Evolutionary conservation across 2,329 filamentous ascomycete genomes (phyloP), one percentile per base, ranked within the genome.

Genomic region (Neospermospora avenae): DNA sequence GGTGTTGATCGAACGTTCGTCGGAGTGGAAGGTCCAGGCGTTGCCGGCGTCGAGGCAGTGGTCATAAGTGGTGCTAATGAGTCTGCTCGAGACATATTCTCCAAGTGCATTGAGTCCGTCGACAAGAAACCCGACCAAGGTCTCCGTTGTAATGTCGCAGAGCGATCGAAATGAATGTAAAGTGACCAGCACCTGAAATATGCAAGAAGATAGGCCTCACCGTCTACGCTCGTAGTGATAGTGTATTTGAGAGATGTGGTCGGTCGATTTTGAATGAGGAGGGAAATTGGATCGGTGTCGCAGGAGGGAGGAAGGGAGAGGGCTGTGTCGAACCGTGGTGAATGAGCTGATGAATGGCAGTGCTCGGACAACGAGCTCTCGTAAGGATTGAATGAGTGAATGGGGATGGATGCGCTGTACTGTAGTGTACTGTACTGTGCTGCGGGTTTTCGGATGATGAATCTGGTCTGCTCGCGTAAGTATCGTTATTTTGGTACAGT

Each of bases 1-100:
- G 66, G 62, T 24, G 67, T 31, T 34, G 64, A 59, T 35, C 67
- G 63, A 34, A 65, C 63, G 10, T 66, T 63, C 7, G 68, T 71
- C n/a, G 70, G 71, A 7, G 70, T 72, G 6, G 71, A 71, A n/a
- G 70, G 70, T 10, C 70, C 71, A 13, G 70, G 67, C 34, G 68
- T 70, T 35, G 65, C 69, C 37, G 70, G 70, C 22, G 69, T 72
- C 18, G 70, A 70, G 18, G 69, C 65, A 6, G 70, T 71, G 7
- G 70, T 71, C 64, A 69, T 68, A 18, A 70, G 64, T 22, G 64
- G 64, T 18, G 56, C 24, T 18, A 62, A 35, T 25, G 64, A 67
- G 48, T 67, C 68, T 13, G 57, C 60, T 55, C 66, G 56, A 18
- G 55, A 34, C 34, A 53, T 37, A 6, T 28, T 22, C 10, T 59